phyloP scores from a whole-genome alignment of 2,329 filamentous ascomycete genomes.

The Arachnopeziza araneosa region DNA sequence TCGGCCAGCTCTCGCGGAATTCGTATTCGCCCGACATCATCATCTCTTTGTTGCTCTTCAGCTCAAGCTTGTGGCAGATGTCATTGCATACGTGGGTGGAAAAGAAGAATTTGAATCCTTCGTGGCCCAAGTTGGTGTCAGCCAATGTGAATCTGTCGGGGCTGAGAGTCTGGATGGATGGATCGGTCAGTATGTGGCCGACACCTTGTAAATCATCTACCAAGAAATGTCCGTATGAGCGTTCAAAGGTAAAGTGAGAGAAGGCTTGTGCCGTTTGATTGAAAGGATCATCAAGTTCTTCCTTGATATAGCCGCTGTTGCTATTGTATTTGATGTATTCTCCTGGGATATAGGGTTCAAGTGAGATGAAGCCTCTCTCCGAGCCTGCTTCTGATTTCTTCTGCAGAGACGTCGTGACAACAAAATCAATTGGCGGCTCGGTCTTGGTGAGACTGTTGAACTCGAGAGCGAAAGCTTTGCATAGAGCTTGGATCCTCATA shows the following conservation, averaged over 20 bases:
- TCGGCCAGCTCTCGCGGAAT: slow-evolving; percentile 32
- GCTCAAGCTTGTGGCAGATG: slow-evolving; percentile 29
- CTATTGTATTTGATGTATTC: slow-evolving; percentile 37
- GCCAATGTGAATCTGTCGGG: slow-evolving; percentile 30
- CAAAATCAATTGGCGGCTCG: slow-evolving; percentile 31
- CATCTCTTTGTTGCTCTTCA: slow-evolving; percentile 25
- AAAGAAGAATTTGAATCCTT: slow-evolving; percentile 38
- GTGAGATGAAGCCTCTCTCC: slow-evolving; percentile 24
- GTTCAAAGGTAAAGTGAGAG: slow-evolving; percentile 39
- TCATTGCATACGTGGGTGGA: slow-evolving; percentile 32
- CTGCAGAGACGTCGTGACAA: slow-evolving; percentile 30
- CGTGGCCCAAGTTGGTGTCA: slow-evolving; percentile 31
- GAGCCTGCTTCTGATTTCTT: slow-evolving; percentile 13
- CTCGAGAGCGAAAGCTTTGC: slow-evolving; percentile 37
- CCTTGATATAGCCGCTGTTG: slow-evolving; percentile 31
- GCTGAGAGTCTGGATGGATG: slow-evolving; percentile 34
- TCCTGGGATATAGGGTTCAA: slow-evolving; percentile 35
- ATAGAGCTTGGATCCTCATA: slow-evolving; percentile 36
- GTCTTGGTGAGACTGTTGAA: slow-evolving; percentile 31
- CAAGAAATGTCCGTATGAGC: slow-evolving; percentile 33
- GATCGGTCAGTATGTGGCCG: slow-evolving; percentile 33
- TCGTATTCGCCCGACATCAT: slow-evolving; percentile 16
- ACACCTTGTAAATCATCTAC: slow-evolving; percentile 36
- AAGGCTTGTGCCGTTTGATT: slow-evolving; percentile 35
- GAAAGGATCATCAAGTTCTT: slow-evolving; percentile 18